Percentiles rank a stretch among this genome's conserved stretches.
These are phyloP conservation scores for Heliamphora exappendiculata DNA, from an alignment of 148 eudicot species.

Conservation along the genomic window DNA sequence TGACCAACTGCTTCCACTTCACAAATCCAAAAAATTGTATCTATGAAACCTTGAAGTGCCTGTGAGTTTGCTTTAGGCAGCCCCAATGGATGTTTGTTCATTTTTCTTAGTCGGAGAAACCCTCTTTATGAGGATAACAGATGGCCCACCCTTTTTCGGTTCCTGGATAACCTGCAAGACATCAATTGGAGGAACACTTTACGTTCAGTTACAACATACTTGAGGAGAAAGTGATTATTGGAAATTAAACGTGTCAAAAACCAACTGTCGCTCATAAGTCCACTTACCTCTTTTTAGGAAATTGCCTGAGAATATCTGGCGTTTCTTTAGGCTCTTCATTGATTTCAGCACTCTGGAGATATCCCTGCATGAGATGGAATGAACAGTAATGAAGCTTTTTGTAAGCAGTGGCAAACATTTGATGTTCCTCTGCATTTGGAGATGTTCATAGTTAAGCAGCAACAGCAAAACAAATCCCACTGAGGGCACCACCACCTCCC, in stretches of 20 bases:
- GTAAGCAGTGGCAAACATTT: no score
- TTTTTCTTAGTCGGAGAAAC: constrained; percentile 24
- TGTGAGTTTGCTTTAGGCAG: constrained; percentile 9
- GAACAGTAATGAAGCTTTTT: not conserved
- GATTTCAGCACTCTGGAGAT: constrained; percentile 20
- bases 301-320: constrained; percentile 15
- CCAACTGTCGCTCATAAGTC: not conserved
- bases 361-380: constrained; percentile 21
- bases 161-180: constrained; percentile 29
- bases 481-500: no score
- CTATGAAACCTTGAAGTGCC: not conserved
- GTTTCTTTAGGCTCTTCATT: constrained; percentile 17
- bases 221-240: not conserved
- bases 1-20: not conserved
- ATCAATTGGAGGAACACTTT: not conserved
- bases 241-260: not conserved
- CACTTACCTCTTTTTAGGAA: constrained; percentile 34
- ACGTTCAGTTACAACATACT: not conserved
- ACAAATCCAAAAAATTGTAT: not conserved
- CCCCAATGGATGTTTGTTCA: constrained; percentile 12
- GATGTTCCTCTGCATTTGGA: no score
- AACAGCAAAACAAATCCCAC: no score
- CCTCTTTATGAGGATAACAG: constrained; percentile 38
- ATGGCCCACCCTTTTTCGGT: constrained; percentile 24
- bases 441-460: no score